Percentiles rank a stretch among this genome's conserved stretches.
phyloP scores from a whole-genome alignment of 73 alveolate genomes.

The Tetrahymena thermophila region DNA sequence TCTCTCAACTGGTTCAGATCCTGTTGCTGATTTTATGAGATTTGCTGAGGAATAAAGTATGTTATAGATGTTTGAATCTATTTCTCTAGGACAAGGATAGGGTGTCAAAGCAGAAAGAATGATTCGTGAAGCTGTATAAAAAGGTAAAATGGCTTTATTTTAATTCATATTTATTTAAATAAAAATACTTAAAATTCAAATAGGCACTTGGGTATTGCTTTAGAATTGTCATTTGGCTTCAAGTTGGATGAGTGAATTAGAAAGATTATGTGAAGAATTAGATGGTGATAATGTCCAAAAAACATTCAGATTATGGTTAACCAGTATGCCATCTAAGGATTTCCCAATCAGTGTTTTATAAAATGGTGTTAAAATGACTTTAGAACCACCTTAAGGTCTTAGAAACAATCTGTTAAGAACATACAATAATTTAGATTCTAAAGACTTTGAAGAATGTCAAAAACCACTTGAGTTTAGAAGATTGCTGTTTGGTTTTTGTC shows the following conservation, averaged over 20 bases:
- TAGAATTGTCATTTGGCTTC: constrained; percentile 96
- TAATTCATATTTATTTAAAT: not conserved
- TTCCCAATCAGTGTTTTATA: constrained; percentile 98
- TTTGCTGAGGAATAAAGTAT: constrained; percentile 97
- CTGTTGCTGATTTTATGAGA: constrained; percentile 91
- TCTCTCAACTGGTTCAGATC: constrained; percentile 98
- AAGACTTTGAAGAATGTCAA: constrained; percentile 94
- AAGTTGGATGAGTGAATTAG: constrained; percentile 97
- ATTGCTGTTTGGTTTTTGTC: constrained; percentile 92
- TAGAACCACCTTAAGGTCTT: constrained; percentile 98
- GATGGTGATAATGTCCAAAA: constrained; percentile 93
- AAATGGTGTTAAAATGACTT: constrained; percentile 98
- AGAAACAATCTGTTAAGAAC: constrained; percentile 86
- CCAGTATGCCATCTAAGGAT: constrained; percentile 95
- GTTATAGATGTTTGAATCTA: constrained; percentile 92
- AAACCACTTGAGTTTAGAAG: constrained; percentile 88
- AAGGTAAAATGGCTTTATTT: not conserved
- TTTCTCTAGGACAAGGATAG: constrained; percentile 97
- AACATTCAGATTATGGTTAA: constrained; percentile 98
- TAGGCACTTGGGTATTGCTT: constrained; percentile 97
- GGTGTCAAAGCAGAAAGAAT: constrained; percentile 94
- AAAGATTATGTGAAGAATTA: constrained; percentile 85
- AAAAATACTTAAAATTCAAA: not conserved
- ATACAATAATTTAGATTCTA: constrained; percentile 64
- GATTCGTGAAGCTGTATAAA: constrained; percentile 83